Evolutionary conservation across 306 rosid genomes (phyloP).

Genomic region (Boehmeria nivea): DNA sequence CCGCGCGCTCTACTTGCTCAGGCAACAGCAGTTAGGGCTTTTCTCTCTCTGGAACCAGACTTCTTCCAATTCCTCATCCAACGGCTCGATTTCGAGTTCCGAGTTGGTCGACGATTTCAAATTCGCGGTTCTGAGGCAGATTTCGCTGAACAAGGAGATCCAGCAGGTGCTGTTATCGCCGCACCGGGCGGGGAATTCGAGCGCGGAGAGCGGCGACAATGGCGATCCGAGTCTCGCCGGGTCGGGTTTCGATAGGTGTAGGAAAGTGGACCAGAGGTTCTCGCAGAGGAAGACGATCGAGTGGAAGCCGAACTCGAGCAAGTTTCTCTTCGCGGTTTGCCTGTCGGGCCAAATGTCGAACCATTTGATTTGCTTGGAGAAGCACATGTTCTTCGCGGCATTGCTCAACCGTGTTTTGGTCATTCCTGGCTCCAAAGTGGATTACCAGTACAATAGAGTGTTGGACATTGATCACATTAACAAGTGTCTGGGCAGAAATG

Average conservation of each 20-base stretch:
- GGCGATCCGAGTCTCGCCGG: conserved; percentile 35
- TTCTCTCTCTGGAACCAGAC: conserved; percentile 55
- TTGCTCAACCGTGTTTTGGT: conserved; percentile 68
- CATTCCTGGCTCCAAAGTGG: conserved; percentile 78
- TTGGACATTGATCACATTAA: conserved; percentile 75
- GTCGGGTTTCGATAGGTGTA: conserved; percentile 44
- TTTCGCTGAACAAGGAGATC: conserved; percentile 64
- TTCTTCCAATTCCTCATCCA: conserved; percentile 6
- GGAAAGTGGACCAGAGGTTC: conserved; percentile 58
- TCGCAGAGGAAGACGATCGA: conserved; percentile 56
- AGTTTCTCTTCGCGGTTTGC: conserved; percentile 72
- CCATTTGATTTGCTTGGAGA: conserved; percentile 91
- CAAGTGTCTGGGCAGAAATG: conserved; percentile 76
- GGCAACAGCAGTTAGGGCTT: conserved; percentile 55
- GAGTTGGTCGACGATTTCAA: conserved; percentile 39
- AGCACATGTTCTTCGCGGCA: conserved; percentile 93
- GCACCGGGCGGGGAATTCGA: conserved; percentile 39
- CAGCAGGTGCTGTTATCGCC: conserved; percentile 61
- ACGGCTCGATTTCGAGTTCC: conserved; percentile 22
- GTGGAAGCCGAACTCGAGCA: conserved; percentile 70
- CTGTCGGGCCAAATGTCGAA: conserved; percentile 93
- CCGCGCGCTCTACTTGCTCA: conserved; percentile 66
- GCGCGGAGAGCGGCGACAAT: conserved; percentile 18
- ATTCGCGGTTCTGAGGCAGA: conserved; percentile 50
- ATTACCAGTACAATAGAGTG: conserved; percentile 62